phyloP scores from a whole-genome alignment of 2,329 filamentous ascomycete species.

The Fusarium nurragi region DNA sequence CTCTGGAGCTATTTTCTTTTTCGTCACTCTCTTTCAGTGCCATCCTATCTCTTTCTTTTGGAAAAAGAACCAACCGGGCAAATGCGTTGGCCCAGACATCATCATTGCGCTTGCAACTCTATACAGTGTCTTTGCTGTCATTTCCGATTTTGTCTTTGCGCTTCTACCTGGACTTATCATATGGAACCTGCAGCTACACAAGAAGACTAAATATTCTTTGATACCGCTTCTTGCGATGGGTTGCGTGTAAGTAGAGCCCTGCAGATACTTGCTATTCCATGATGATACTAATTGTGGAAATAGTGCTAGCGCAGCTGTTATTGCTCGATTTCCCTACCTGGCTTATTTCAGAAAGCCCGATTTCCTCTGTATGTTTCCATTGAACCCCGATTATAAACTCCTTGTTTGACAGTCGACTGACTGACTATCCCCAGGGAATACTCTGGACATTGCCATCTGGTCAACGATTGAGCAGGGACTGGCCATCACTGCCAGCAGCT shows the following conservation, averaged over 20 bases:
- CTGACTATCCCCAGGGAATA: slow-evolving; percentile 42
- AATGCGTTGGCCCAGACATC: slow-evolving; percentile 48
- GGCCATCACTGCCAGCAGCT: slow-evolving; percentile 55
- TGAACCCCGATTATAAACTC: accelerated
- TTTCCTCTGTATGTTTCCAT: slow-evolving; percentile 49
- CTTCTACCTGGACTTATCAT: slow-evolving; percentile 62
- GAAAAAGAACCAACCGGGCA: slow-evolving; percentile 36
- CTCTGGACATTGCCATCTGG: slow-evolving; percentile 55
- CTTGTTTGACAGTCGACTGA: neutral
- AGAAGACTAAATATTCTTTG: slow-evolving; percentile 58
- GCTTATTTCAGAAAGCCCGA: slow-evolving; percentile 48
- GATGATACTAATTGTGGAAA: neutral
- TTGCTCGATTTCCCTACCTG: slow-evolving; percentile 51
- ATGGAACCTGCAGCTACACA: slow-evolving; percentile 61
- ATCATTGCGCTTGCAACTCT: slow-evolving; percentile 59
- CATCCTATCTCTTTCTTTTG: slow-evolving; percentile 45
- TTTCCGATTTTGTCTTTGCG: slow-evolving; percentile 59
- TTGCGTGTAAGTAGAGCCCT: slow-evolving; percentile 51
- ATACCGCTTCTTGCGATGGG: slow-evolving; percentile 64
- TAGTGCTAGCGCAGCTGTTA: slow-evolving; percentile 53
- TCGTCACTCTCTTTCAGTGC: slow-evolving; percentile 47
- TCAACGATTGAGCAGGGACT: slow-evolving; percentile 56
- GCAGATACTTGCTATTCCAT: accelerated
- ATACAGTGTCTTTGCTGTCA: slow-evolving; percentile 57
- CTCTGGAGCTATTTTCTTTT: slow-evolving; percentile 46